Evolutionary conservation across 2,329 filamentous ascomycete genomes (phyloP).

Genomic region (Calonectria crousiana): DNA sequence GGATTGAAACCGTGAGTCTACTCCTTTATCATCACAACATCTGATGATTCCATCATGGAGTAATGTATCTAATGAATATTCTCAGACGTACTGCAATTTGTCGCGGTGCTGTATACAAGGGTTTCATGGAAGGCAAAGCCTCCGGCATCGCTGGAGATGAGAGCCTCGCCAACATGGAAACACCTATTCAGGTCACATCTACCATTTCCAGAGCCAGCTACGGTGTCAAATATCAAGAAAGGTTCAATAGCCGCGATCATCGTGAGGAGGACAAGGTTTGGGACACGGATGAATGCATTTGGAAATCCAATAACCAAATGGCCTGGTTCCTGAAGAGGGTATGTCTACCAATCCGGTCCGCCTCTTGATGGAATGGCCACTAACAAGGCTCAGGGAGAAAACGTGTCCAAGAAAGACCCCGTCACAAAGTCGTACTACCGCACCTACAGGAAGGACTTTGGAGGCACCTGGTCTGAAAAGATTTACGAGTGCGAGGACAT

Average conservation of each 20-base stretch:
- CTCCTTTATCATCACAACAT: not conserved
- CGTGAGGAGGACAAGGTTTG: constrained; percentile 6
- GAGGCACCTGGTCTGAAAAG: not conserved
- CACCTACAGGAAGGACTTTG: constrained; percentile 6
- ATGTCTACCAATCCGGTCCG: not conserved
- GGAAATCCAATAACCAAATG: not conserved
- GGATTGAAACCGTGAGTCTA: constrained; percentile 13
- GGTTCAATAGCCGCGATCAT: not conserved
- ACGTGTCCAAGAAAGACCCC: constrained; percentile 12
- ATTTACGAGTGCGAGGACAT: constrained; percentile 15
- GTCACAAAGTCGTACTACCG: not conserved
- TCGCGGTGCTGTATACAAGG: constrained; percentile 15
- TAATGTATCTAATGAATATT: not conserved
- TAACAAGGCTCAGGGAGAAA: not conserved
- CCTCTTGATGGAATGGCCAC: too few species aligned
- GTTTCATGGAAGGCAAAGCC: constrained; percentile 7
- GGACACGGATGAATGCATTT: not conserved
- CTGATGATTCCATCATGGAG: not conserved
- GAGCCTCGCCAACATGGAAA: not conserved
- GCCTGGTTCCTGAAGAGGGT: constrained; percentile 8
- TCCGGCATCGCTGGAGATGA: not conserved
- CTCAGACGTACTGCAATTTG: constrained; percentile 18
- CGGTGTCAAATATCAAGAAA: not conserved
- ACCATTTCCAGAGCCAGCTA: constrained; percentile 15
- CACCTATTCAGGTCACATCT: constrained; percentile 3